Evolutionary conservation across 208 protist genomes (phyloP), one percentile per base, ranked within the genome.

Genomic region (Acanthamoeba royreba): DNA sequence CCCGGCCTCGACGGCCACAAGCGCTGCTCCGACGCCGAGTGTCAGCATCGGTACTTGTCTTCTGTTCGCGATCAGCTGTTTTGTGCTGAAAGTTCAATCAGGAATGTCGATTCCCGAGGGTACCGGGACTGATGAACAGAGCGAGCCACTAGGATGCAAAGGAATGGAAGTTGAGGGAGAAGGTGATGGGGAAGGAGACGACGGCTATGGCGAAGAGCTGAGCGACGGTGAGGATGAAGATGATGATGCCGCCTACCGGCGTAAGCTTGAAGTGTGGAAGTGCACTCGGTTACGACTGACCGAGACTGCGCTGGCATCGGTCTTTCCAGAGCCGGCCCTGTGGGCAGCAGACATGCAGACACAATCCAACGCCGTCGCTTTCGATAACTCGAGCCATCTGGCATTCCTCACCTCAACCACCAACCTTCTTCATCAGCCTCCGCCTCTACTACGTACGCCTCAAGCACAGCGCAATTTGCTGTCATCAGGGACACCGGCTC

Each of bases 361-460:
- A 28, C 52, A 90, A 7, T 43, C n/a, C 35, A 69, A 90, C 83
- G 8, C 74, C 74, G 74, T 53, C 19, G 74, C 74, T 25, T 85
- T 85, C 42, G 74, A 85, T 28, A 53, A 85, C 74, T 85, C 74
- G 43, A 85, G 74, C 74, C 74, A 85, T 33, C 74, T 85, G n/a
- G 74, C 74, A 2, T 85, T 85, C 74, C 74, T 85, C 74, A 85
- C 74, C 17, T 85, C 74, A 7, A 85, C 74, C 43, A 85, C 74
- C 74, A 85, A 90, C 46, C 83, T 90, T 8, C 53, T 90, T 15
- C 79, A 55, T 15, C 49, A 31, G 43, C n/a, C 43, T 8, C 79
- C 22, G 49, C 47, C 81, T 8, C 28, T 13, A 8, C 63, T 74
- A n/a, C 63, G 22, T 74, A 9, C 28, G 9, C n/a, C 81, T 28